These are phyloP conservation scores for Macrocybe gigantea DNA, from an alignment of 768 basidiomycete genomes.

Conservation along the genomic window DNA sequence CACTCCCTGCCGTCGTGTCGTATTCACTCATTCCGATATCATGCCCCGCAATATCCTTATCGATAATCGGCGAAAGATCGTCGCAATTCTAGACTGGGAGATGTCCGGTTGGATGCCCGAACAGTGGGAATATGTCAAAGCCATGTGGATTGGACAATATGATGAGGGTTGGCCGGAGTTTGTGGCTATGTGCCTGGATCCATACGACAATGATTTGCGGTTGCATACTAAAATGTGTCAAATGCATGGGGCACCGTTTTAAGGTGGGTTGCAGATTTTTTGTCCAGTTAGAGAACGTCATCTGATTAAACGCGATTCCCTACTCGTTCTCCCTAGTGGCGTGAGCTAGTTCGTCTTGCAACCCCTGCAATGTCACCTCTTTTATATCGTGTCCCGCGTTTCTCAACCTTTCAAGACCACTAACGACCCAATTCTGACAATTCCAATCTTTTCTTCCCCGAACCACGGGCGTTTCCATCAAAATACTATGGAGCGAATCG, in stretches of 20 bases:
- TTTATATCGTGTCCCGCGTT: conserved; percentile 1
- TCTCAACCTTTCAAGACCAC: background rate
- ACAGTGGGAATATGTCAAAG: conserved; percentile 7
- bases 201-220: conserved; percentile 3
- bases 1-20: conserved; percentile 4
- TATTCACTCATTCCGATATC: conserved; percentile 11
- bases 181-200: conserved; percentile 3
- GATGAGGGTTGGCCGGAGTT: conserved; percentile 5
- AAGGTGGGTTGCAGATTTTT: background rate
- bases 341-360: background rate
- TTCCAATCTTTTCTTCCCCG: background rate
- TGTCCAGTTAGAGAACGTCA: too few species aligned
- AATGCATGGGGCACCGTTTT: conserved; percentile 4
- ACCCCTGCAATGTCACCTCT: background rate
- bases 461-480: background rate
- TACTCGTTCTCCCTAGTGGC: background rate
- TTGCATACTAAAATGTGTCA: conserved; percentile 2
- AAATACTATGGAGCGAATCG: background rate
- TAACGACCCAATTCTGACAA: conserved; percentile 3
- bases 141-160: conserved; percentile 5
- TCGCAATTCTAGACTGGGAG: conserved; percentile 11
- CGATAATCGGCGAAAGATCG: conserved; percentile 3
- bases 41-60: conserved; percentile 9
- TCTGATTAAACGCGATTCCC: too few species aligned
- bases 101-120: conserved; percentile 11